Percentiles rank a stretch among this genome's conserved stretches.
These are phyloP conservation scores for Fusarium sp. DNA, from an alignment of 2,329 filamentous ascomycete species.

Conservation along the genomic window DNA sequence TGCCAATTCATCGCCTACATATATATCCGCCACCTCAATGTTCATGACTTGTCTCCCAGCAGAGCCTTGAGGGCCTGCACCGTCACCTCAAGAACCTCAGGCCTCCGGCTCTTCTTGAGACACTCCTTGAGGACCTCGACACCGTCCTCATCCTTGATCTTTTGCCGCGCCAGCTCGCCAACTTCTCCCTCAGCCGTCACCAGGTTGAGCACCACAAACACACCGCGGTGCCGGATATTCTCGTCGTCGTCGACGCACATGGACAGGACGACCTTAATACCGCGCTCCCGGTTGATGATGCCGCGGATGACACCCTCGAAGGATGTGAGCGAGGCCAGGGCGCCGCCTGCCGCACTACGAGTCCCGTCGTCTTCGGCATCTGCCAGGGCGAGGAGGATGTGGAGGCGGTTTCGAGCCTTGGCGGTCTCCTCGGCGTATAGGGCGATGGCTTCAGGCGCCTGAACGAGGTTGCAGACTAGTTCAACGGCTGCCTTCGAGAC, in stretches of 20 bases:
- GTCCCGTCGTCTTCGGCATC: conserved; percentile 85
- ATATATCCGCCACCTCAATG: conserved; percentile 3
- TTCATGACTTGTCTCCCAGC: conserved; percentile 53
- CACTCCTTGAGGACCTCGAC: conserved; percentile 73
- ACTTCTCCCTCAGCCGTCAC: conserved; percentile 70
- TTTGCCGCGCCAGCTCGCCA: conserved; percentile 66
- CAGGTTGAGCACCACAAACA: conserved; percentile 78
- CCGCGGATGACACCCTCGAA: conserved; percentile 77
- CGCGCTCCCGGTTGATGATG: conserved; percentile 73
- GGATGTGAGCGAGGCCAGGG: conserved; percentile 81
- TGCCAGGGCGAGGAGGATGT: conserved; percentile 84
- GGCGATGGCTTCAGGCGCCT: conserved; percentile 69
- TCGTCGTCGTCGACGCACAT: conserved; percentile 78
- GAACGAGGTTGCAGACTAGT: conserved; percentile 88
- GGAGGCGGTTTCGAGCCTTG: conserved; percentile 75
- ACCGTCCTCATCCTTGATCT: conserved; percentile 68
- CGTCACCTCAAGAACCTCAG: conserved; percentile 73
- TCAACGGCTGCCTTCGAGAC: conserved; percentile 86
- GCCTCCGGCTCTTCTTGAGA: conserved; percentile 71
- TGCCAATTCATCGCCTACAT: conserved; percentile 7
- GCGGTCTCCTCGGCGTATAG: conserved; percentile 73
- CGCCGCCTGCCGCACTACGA: conserved; percentile 84
- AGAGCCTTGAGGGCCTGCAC: conserved; percentile 76
- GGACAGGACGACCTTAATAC: conserved; percentile 78
- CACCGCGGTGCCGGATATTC: conserved; percentile 73